These are phyloP conservation scores for Ceratonia siliqua DNA, from an alignment of 306 rosid species.

Conservation along the genomic window DNA sequence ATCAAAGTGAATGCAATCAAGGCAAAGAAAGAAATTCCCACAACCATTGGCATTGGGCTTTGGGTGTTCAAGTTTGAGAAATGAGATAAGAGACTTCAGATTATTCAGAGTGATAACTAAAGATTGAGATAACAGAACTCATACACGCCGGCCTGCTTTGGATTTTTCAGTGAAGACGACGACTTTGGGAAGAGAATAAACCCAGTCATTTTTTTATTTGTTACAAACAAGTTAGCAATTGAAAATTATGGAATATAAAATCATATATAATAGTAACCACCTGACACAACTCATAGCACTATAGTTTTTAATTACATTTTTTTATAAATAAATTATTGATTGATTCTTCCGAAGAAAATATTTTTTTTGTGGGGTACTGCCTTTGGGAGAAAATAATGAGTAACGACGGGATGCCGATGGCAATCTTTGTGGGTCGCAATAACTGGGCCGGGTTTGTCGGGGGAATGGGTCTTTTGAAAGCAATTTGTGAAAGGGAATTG, in stretches of 20 bases:
- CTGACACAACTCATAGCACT: neutral
- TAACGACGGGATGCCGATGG: too few relatives aligned
- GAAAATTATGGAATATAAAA: neutral
- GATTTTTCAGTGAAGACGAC: conserved; percentile 4
- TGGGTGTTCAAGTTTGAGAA: neutral
- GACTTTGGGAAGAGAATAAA: conserved; percentile 18
- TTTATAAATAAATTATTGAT: neutral
- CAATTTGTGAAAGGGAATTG: neutral
- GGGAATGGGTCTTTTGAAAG: neutral
- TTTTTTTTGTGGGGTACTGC: too few relatives aligned
- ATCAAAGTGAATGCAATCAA: conserved; percentile 40
- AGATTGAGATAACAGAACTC: conserved; percentile 14
- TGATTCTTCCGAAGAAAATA: neutral
- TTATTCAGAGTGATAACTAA: neutral
- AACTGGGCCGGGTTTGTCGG: neutral
- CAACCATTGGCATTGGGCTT: conserved; percentile 13
- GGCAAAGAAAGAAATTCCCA: conserved; percentile 31
- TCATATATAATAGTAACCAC: neutral
- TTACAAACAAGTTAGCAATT: neutral
- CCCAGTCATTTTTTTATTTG: neutral
- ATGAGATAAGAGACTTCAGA: conserved; percentile 1
- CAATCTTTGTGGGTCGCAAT: neutral
- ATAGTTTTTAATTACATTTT: neutral
- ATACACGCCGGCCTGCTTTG: neutral
- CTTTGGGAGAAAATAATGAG: too few relatives aligned